Conservation (phyloP, 2,329 filamentous ascomycete genomes). For the Clonostachys rhizophaga region DNA sequence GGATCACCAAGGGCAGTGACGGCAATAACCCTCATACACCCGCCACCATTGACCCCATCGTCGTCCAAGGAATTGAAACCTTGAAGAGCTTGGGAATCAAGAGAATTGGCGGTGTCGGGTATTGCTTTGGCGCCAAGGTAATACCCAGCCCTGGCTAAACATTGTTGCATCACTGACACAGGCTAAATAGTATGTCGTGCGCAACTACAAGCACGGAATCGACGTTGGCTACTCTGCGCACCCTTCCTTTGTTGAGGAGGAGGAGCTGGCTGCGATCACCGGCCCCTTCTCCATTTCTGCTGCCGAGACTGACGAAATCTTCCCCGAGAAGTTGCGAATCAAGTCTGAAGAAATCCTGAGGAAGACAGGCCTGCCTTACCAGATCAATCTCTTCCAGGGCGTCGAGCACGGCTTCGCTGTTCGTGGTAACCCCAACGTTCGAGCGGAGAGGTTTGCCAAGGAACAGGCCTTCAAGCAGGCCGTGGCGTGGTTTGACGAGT, state of each 20-base stretch:
- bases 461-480: constrained; percentile 76
- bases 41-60: constrained; percentile 23
- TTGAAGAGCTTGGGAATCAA: constrained; percentile 47
- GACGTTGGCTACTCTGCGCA: constrained; percentile 61
- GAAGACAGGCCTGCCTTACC: constrained; percentile 51
- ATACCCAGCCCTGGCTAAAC: background rate
- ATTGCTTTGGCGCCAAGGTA: constrained; percentile 62
- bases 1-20: constrained; percentile 31
- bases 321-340: constrained; percentile 49
- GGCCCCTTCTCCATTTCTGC: constrained; percentile 58
- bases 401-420: constrained; percentile 73
- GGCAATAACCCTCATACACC: constrained; percentile 40
- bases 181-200: constrained; percentile 54
- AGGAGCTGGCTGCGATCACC: constrained; percentile 52
- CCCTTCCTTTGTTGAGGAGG: constrained; percentile 54
- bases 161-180: constrained; percentile 39
- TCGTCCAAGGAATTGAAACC: constrained; percentile 40
- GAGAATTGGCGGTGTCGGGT: constrained; percentile 53
- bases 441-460: constrained; percentile 62
- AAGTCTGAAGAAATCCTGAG: constrained; percentile 55
- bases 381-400: constrained; percentile 65
- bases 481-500: constrained; percentile 67
- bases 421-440: constrained; percentile 51
- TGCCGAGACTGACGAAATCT: constrained; percentile 57
- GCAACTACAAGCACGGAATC: constrained; percentile 54